Percentiles rank a stretch among this genome's conserved stretches.
These are phyloP conservation scores for Ilyonectria sp. DNA, from an alignment of 2,329 filamentous ascomycete genomes.

Conservation along the genomic window DNA sequence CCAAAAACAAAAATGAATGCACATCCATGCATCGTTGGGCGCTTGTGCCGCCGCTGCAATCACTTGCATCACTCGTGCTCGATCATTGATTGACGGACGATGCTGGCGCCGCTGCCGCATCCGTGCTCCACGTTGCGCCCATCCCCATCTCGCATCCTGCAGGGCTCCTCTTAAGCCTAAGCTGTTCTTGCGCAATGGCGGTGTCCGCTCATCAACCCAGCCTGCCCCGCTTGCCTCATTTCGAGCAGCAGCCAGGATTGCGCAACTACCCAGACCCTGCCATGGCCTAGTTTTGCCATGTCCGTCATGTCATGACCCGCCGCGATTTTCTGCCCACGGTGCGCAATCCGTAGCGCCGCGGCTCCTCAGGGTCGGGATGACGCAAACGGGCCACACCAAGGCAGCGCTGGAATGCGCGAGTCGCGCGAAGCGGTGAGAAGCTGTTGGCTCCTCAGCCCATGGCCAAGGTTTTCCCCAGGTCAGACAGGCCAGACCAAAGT, in stretches of 20 bases:
- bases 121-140: constrained; percentile 37
- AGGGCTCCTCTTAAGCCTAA: constrained; percentile 44
- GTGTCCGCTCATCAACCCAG: constrained; percentile 37
- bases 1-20: constrained; percentile 6
- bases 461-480: constrained; percentile 32
- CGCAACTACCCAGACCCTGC: constrained; percentile 22
- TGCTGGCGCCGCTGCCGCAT: constrained; percentile 35
- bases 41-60: constrained; percentile 28
- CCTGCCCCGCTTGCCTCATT: constrained; percentile 31
- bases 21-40: constrained; percentile 19
- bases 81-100: constrained; percentile 25
- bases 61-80: constrained; percentile 25
- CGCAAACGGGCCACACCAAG: constrained; percentile 42
- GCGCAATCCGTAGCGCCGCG: constrained; percentile 33
- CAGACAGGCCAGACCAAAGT: constrained; percentile 28
- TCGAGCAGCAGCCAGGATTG: constrained; percentile 36
- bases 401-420: constrained; percentile 41
- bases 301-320: constrained; percentile 43
- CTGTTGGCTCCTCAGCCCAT: constrained; percentile 31
- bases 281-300: constrained; percentile 28
- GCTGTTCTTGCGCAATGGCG: constrained; percentile 41
- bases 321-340: constrained; percentile 42
- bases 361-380: constrained; percentile 43
- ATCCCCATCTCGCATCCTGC: constrained; percentile 41
- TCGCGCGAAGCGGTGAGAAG: constrained; percentile 39